phyloP scores from a whole-genome alignment of 371 early-diverging fungal species.

The Mortierella sp. region DNA sequence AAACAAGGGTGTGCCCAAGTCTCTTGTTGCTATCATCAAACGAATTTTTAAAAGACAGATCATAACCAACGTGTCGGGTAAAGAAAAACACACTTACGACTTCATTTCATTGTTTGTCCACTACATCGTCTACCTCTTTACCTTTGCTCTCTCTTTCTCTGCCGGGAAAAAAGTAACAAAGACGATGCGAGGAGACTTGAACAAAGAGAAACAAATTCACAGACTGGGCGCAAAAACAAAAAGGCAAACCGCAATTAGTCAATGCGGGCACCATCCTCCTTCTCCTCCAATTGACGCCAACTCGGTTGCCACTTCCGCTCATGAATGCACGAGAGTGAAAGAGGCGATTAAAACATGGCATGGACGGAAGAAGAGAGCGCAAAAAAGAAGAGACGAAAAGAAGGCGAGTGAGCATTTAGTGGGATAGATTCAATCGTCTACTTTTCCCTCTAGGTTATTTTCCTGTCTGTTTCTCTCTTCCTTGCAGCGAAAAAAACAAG shows the following conservation, averaged over 20 bases:
- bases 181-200: not conserved
- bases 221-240: not conserved
- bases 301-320: not conserved
- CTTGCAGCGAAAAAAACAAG: not conserved
- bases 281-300: not conserved
- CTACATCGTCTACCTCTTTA: not conserved
- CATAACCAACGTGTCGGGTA: not conserved
- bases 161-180: not conserved
- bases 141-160: not conserved
- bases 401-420: conserved; percentile 7
- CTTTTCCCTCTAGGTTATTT: not conserved
- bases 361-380: not conserved
- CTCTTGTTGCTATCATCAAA: not conserved
- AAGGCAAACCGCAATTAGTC: not conserved
- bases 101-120: not conserved
- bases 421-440: not conserved
- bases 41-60: not conserved
- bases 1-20: not conserved
- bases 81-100: conserved; percentile 10
- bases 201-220: not conserved
- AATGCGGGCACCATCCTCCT: not conserved
- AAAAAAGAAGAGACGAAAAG: not conserved
- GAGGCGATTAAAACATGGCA: not conserved
- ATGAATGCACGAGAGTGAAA: not conserved
- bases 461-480: not conserved